These are phyloP conservation scores for Boletus sp. DNA, from an alignment of 1,284 basidiomycete genomes.

Conservation along the genomic window DNA sequence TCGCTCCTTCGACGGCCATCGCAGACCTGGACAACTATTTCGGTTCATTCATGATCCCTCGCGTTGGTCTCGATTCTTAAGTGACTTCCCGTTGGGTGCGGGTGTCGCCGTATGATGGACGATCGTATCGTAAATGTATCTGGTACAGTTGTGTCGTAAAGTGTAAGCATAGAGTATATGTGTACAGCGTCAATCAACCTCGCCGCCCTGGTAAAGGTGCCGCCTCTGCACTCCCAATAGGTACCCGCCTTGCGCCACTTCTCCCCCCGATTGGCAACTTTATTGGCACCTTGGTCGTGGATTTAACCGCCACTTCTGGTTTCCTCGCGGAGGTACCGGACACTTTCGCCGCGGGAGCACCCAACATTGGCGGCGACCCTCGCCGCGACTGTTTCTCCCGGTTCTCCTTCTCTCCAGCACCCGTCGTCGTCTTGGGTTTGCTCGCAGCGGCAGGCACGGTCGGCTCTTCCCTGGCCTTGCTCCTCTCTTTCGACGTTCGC, in stretches of 20 bases:
- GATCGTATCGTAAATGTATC: slow-evolving; percentile 13
- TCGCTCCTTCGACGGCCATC: slow-evolving; percentile 37
- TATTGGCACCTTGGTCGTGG: slow-evolving; percentile 17
- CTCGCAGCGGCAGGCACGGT: slow-evolving; percentile 6
- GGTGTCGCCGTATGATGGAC: neutral
- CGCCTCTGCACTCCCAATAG: slow-evolving; percentile 54
- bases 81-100: neutral
- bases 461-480: slow-evolving; percentile 33
- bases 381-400: slow-evolving; percentile 26
- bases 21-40: slow-evolving; percentile 5
- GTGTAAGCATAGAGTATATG: slow-evolving; percentile 16
- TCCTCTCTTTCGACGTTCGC: slow-evolving; percentile 40
- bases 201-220: slow-evolving; percentile 38
- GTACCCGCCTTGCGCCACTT: slow-evolving; percentile 53
- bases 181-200: slow-evolving; percentile 30
- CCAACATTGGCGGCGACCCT: slow-evolving; percentile 13
- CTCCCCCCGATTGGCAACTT: slow-evolving; percentile 32
- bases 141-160: slow-evolving; percentile 22
- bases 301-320: slow-evolving; percentile 14
- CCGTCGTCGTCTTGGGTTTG: slow-evolving; percentile 26
- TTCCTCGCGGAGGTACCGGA: slow-evolving; percentile 21
- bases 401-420: slow-evolving; percentile 34
- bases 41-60: neutral
- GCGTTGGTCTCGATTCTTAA: neutral
- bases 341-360: slow-evolving; percentile 13